Percentiles rank a stretch among this genome's conserved stretches.
Conservation (phyloP, 768 basidiomycete species). For the Boletus fagicola region DNA sequence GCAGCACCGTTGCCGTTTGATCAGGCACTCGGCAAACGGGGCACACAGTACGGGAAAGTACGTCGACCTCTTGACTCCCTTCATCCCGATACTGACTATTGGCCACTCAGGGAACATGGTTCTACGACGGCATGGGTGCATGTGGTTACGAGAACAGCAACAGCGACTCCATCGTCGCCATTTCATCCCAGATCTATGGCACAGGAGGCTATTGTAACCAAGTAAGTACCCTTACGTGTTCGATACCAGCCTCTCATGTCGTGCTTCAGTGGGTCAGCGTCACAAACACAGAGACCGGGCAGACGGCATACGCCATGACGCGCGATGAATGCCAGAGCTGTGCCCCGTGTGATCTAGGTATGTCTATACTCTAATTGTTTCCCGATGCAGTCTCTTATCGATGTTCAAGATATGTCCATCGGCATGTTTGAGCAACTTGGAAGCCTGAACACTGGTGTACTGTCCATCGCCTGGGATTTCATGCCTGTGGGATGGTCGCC, state of each 20-base stretch:
- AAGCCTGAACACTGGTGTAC: slow-evolving; percentile 45
- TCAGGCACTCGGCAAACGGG: slow-evolving; percentile 49
- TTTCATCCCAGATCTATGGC: slow-evolving; percentile 54
- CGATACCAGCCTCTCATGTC: slow-evolving; percentile 8
- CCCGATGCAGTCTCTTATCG: slow-evolving; percentile 5
- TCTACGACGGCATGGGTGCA: slow-evolving; percentile 56
- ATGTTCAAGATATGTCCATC: slow-evolving; percentile 60
- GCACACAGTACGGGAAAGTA: slow-evolving; percentile 48
- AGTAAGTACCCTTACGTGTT: slow-evolving; percentile 37
- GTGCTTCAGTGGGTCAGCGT: slow-evolving; percentile 54
- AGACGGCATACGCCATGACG: slow-evolving; percentile 46
- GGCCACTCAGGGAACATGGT: slow-evolving; percentile 62
- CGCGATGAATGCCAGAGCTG: slow-evolving; percentile 63
- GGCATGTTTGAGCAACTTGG: slow-evolving; percentile 55
- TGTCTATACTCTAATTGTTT: slow-evolving; percentile 15
- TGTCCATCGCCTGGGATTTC: slow-evolving; percentile 62
- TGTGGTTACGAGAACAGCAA: slow-evolving; percentile 54
- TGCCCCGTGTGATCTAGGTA: slow-evolving; percentile 54
- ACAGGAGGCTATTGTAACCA: slow-evolving; percentile 57
- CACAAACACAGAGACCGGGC: slow-evolving; percentile 55
- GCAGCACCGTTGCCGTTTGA: slow-evolving; percentile 37
- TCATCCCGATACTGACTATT: slow-evolving; percentile 3
- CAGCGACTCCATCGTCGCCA: slow-evolving; percentile 59
- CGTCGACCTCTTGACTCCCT: slow-evolving; percentile 19
- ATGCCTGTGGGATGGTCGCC: slow-evolving; percentile 44